Base-by-base conservation (phyloP, 768 basidiomycete genomes). In the Suillus cothurnatus region DNA sequence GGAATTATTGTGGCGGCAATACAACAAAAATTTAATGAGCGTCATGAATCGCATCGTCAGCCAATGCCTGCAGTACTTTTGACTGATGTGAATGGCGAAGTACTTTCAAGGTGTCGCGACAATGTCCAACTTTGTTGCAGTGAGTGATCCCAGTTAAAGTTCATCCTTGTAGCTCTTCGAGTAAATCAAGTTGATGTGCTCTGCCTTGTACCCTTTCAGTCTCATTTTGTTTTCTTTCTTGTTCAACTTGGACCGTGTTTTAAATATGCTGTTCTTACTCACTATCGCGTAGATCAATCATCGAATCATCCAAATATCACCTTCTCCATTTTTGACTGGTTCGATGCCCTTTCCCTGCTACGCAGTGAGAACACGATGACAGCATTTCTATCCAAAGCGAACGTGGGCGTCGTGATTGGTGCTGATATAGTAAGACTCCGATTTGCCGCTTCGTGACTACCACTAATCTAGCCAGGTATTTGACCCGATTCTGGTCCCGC, bases 101-200 rank as follows among this genome's bases (percentile, higher is more conserved):
- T 93, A 7, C 81, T 94, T 28, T 69, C 70, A 21, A 81, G 88
- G 53, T 93, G 91, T 73, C 77, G 76, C 12, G 73, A 81, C 17
- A 94, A 94, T 70, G 45, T 89, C 3, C 73, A 68, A n/a, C 74
- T 94, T 52, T 76, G 84, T 26, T 92, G 90, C 71, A 94, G 92
- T 93, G 72, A 74, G 89, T 79, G 11, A 39, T 28, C 31, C 12
- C 6, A n/a, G 21, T 17, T 50, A 50, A 7, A 14, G 15, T 38
- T 58, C 38, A 58, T 26, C 3, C 6, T 39, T 19, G 5, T 26
- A 26, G 38, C 17, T 38, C 17, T 58, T 36, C 17, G 23, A 15
- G 23, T 26, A 26, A 23, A 36, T 26, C 36, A 17, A 23, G 17
- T 58, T 23, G 26, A 28, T 58, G 38, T 28, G 11, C 23, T 26